These are phyloP conservation scores for Septoria linicola DNA, from an alignment of 2,329 filamentous ascomycete genomes.

Conservation along the genomic window DNA sequence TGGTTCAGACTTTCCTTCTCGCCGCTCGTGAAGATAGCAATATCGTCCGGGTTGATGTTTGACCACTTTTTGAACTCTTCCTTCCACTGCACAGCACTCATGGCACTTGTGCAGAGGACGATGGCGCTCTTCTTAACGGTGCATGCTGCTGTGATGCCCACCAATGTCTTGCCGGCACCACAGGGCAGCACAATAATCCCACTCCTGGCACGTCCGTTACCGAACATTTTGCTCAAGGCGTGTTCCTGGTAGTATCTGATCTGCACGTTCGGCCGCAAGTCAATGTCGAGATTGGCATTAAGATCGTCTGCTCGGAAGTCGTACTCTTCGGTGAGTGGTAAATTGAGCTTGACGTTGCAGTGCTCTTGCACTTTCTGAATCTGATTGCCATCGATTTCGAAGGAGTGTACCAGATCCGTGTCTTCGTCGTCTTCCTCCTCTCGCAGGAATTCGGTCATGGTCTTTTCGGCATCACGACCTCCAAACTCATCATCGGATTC, in stretches of 20 bases:
- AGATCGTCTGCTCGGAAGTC: constrained; percentile 89
- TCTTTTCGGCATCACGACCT: constrained; percentile 42
- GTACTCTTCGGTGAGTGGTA: constrained; percentile 92
- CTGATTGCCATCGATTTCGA: constrained; percentile 79
- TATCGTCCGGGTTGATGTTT: constrained; percentile 92
- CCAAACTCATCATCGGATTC: constrained; percentile 58
- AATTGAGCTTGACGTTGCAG: constrained; percentile 74
- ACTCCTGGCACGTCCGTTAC: constrained; percentile 93
- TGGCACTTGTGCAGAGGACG: constrained; percentile 92
- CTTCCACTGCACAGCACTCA: constrained; percentile 97
- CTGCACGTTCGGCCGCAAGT: constrained; percentile 81
- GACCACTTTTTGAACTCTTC: constrained; percentile 98
- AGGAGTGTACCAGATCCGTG: constrained; percentile 84
- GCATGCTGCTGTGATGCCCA: constrained; percentile 96
- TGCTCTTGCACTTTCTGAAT: constrained; percentile 87
- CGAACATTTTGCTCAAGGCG: constrained; percentile 98
- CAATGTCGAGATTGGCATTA: constrained; percentile 91
- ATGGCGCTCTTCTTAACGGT: constrained; percentile 97
- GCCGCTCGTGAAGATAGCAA: constrained; percentile 92
- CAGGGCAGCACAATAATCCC: constrained; percentile 97
- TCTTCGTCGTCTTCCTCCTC: constrained; percentile 82
- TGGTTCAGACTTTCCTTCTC: constrained; percentile 83
- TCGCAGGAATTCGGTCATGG: constrained; percentile 67
- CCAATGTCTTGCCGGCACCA: constrained; percentile 93
- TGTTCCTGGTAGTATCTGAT: constrained; percentile 97